Percentiles rank a stretch among this genome's conserved stretches.
Conservation (phyloP, 768 basidiomycete species). For the Mycena kentingensis region DNA sequence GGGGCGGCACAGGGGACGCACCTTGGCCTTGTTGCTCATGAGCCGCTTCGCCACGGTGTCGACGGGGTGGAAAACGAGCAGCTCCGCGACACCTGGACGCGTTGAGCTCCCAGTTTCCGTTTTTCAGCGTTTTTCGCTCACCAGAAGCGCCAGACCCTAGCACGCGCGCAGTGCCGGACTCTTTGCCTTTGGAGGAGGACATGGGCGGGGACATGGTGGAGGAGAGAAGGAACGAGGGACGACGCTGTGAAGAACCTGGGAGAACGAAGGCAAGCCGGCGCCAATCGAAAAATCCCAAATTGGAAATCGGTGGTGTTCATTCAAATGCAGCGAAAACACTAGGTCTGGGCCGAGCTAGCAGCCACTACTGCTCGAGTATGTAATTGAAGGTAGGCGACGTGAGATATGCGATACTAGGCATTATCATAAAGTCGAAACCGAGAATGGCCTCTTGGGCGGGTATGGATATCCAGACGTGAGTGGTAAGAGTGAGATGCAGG, state of each 20-base stretch:
- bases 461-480: too few species aligned
- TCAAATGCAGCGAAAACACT: too few species aligned
- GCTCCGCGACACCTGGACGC: conserved; percentile 82
- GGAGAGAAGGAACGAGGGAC: conserved; percentile 3
- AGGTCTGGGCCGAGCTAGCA: too few species aligned
- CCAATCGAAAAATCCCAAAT: conserved; percentile 11
- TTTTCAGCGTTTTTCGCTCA: conserved; percentile 35
- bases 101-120: conserved; percentile 10
- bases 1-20: conserved; percentile 27
- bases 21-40: conserved; percentile 96
- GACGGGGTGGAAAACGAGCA: conserved; percentile 93
- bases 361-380: too few species aligned
- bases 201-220: conserved; percentile 46
- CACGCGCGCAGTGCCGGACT: conserved; percentile 88
- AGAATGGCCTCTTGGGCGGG: too few species aligned
- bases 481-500: too few species aligned
- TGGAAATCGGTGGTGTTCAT: too few species aligned
- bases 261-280: background rate
- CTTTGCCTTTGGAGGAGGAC: conserved; percentile 61
- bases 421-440: too few species aligned
- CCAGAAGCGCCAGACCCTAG: conserved; percentile 93
- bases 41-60: conserved; percentile 98
- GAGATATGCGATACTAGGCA: too few species aligned
- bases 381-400: too few species aligned
- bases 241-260: conserved; percentile 1